Evolutionary conservation across 805 yeast species (phyloP), one percentile per base, ranked within the genome.

Genomic region (Metschnikowia matae): DNA sequence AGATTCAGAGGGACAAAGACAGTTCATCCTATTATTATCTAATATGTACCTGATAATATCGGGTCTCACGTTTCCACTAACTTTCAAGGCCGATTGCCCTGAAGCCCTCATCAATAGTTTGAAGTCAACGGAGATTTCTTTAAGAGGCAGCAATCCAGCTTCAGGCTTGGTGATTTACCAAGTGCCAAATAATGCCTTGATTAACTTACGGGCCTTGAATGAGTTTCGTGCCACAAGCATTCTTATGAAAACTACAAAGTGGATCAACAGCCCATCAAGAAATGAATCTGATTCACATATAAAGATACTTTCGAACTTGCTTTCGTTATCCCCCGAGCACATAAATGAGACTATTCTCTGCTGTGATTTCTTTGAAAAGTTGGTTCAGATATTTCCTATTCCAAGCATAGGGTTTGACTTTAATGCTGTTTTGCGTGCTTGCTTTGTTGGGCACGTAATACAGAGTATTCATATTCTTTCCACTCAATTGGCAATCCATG

Each of bases 41-140:
- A 68, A 67, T 48, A 70, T 71, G 69, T 64, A 62, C 40, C 74
- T 69, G 51, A 63, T 62, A 0, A 55, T 71, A 48, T 62, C 73
- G 1, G 60, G 67, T 40, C 54, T 70, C 8, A 65, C 73, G 0
- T 74, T 74, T 54, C 78, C 78, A 1, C 68, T 64, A 23, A 59
- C 65, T 2, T 66, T 67, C 49, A 68, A 67, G 17, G 64, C 71
- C 0, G 74, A 74, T 33, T 63, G 71, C 2, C 60, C 66, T 4
- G 59, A 59, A 38, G 54, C 80, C 3, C 59, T 87, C 14, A 72
- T 81, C 1, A 79, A 79, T 55, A 81, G 87, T 0, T 77, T 87
- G 18, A 80, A 81, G 48, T 79, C 87, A 2, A 65, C 80, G 6
- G 96, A 89, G 58, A 80, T 87, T 11, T 68, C 85, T 0, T 62